Base-by-base conservation (phyloP, 495 filamentous ascomycete genomes). In the Jackrogersella minutella region DNA sequence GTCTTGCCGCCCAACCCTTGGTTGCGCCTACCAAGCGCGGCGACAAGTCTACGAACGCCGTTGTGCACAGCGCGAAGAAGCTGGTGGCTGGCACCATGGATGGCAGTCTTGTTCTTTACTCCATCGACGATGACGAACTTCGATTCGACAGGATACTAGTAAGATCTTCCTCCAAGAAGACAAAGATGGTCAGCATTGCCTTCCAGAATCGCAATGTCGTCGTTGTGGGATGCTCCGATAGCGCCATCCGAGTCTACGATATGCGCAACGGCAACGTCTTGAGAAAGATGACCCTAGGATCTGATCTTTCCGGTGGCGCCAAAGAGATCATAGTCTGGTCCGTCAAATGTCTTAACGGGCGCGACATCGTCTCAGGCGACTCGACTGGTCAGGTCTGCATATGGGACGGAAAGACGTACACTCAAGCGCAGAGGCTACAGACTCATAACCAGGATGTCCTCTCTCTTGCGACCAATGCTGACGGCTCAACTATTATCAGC, bases 261-360 rank as follows among this genome's bases (percentile, higher is more conserved):
- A 90, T 91, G 62, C 85, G 93, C 22, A 93, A 84, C 73, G 90
- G 91, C 1, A 79, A 86, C 39, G 80, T 88, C 47, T 66, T 96
- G 54, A 82, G 91, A 10, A 92, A 86, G 55, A 94, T 99, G 81
- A 93, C 91, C 0, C 79, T 98, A 8, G 95, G 93, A 13, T 86
- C 87, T 47, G 92, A 92, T 34, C 82, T 90, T 7, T 76, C 79
- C 5, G 90, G 88, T 24, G 92, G 91, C 3, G 86, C 90, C 14
- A 93, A 91, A 77, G 92, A 93, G 56, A 87, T 91, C 26, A 85
- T 98, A 19, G 91, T 97, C 7, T 99, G 95, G 95, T 88, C 92
- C 13, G 87, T 98, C 51, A 96, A 92, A 76, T 91, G 88, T 66
- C 81, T 97, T 31, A 84, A 87, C 10, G 89, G 93, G 71, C 93